Evolutionary conservation across 148 eudicot species (phyloP).

Genomic region (Gaultheria prostrata): DNA sequence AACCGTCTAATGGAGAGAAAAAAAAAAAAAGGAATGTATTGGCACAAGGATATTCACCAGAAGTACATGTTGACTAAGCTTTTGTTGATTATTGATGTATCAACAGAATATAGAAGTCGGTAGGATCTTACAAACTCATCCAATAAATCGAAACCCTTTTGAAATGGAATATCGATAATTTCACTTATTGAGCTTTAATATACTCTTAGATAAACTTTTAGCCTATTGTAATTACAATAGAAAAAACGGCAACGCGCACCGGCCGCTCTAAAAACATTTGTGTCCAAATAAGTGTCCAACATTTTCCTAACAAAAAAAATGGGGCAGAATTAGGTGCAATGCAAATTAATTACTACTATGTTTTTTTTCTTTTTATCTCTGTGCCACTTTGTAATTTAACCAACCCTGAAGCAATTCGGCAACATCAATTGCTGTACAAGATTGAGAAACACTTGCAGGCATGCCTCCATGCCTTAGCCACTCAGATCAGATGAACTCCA

Average conservation of each 20-base stretch:
- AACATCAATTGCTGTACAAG: slow-evolving; percentile 48
- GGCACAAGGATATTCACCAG: neutral
- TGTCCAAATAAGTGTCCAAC: neutral
- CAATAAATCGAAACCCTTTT: neutral
- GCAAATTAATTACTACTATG: slow-evolving; percentile 19
- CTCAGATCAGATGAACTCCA: slow-evolving; percentile 49
- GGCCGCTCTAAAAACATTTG: neutral
- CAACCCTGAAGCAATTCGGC: slow-evolving; percentile 35
- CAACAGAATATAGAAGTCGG: neutral
- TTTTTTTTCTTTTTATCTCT: slow-evolving; percentile 33
- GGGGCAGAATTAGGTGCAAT: slow-evolving; percentile 40
- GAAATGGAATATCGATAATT: neutral
- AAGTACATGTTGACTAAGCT: neutral
- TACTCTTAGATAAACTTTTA: neutral
- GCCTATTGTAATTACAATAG: neutral
- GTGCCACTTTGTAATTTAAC: slow-evolving; percentile 49
- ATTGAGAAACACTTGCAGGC: slow-evolving; percentile 50
- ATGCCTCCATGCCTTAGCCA: slow-evolving; percentile 44
- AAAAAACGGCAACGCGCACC: neutral
- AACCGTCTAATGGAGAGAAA: no score
- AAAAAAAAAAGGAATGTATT: no score
- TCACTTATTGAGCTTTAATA: neutral
- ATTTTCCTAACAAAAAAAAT: slow-evolving; percentile 1
- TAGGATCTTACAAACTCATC: neutral
- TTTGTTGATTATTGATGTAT: slow-evolving; percentile 6